Conservation (phyloP, 1,284 basidiomycete species). For the Naganishia sp. region DNA sequence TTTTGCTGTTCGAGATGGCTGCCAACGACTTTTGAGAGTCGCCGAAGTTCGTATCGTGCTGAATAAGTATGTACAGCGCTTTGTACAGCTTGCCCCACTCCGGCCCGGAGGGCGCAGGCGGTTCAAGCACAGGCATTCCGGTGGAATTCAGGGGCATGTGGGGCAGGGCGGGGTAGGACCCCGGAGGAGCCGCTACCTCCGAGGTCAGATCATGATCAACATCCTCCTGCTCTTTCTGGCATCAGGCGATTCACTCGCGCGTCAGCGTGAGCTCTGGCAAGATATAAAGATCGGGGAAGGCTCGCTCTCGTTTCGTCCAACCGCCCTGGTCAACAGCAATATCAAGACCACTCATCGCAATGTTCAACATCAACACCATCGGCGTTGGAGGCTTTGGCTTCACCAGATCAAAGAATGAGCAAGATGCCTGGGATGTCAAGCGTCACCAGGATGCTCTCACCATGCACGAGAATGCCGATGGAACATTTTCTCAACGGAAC, state of each 20-base stretch:
- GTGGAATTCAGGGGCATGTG: too few relatives aligned
- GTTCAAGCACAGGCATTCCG: too few relatives aligned
- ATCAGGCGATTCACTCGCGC: not conserved
- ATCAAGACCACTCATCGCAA: not conserved
- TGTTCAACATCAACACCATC: constrained; percentile 23
- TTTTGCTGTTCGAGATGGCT: too few relatives aligned
- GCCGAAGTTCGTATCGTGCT: too few relatives aligned
- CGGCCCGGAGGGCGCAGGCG: too few relatives aligned
- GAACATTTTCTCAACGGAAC: constrained; percentile 5
- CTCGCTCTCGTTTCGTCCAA: too few relatives aligned
- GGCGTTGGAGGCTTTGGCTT: constrained; percentile 28
- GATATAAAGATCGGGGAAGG: constrained; percentile 1
- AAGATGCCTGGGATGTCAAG: constrained; percentile 35
- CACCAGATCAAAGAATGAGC: constrained; percentile 24
- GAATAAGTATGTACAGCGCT: too few relatives aligned
- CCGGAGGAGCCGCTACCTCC: too few relatives aligned
- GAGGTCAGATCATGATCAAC: not conserved
- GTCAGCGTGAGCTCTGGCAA: constrained; percentile 7
- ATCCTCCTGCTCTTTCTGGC: not conserved
- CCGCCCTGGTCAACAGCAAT: not conserved
- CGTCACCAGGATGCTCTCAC: constrained; percentile 26
- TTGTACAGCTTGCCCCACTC: too few relatives aligned
- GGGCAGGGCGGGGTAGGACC: too few relatives aligned
- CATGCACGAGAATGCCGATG: constrained; percentile 19
- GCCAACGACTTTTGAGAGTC: too few relatives aligned